Evolutionary conservation across 2,329 filamentous ascomycete species (phyloP).

Genomic region (Xylariaceae sp.): DNA sequence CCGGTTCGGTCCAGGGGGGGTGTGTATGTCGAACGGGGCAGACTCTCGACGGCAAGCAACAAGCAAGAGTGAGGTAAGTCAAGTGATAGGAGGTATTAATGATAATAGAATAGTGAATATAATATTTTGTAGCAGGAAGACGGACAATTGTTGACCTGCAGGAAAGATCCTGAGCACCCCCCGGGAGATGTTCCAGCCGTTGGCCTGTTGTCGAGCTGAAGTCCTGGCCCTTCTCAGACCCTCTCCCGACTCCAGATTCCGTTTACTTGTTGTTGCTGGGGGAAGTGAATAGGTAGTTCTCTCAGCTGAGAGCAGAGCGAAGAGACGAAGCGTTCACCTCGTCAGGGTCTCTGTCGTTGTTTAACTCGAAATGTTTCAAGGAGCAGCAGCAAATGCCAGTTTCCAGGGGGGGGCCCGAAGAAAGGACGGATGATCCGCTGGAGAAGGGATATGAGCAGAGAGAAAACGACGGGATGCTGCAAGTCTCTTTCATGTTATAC

Average conservation of each 20-base stretch:
- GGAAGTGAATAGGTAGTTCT: background rate
- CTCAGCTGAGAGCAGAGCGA: slow-evolving; percentile 29
- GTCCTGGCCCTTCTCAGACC: slow-evolving; percentile 2
- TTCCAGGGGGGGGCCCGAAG: slow-evolving; percentile 25
- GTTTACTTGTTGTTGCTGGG: slow-evolving; percentile 12
- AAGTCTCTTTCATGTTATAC: slow-evolving; percentile 34
- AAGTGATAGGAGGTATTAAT: slow-evolving; percentile 10
- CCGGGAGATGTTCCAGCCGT: slow-evolving; percentile 20
- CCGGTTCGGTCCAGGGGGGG: slow-evolving; percentile 19
- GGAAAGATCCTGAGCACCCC: slow-evolving; percentile 11
- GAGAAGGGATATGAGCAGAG: slow-evolving; percentile 15
- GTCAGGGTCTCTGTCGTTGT: slow-evolving; percentile 29
- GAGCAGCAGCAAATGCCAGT: slow-evolving; percentile 29
- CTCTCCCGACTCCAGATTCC: background rate
- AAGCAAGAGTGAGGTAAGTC: too few species aligned
- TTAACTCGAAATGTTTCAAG: slow-evolving; percentile 34
- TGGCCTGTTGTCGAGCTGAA: slow-evolving; percentile 9
- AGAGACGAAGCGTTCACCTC: slow-evolving; percentile 27
- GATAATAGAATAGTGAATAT: slow-evolving; percentile 17
- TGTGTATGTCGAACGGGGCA: slow-evolving; percentile 24
- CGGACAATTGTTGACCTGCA: slow-evolving; percentile 7
- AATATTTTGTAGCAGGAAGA: background rate
- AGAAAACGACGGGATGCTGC: slow-evolving; percentile 28
- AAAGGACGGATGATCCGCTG: slow-evolving; percentile 17
- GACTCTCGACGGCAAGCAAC: slow-evolving; percentile 19